Conservation (phyloP, 2,329 filamentous ascomycete genomes). For the Trichoderma atroviride region DNA sequence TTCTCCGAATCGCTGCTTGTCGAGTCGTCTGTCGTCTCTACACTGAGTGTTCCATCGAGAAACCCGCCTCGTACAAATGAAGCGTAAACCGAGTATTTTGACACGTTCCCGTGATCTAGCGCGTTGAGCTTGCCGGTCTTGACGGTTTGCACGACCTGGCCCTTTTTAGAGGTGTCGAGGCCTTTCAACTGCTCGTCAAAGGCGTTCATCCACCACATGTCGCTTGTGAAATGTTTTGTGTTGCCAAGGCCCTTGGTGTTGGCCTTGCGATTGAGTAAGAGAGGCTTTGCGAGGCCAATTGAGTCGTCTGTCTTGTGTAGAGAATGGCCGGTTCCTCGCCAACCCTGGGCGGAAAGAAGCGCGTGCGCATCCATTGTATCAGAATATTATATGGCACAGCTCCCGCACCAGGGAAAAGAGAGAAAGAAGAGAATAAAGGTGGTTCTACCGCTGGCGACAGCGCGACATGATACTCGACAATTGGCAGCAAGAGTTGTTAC, state of each 20-base stretch:
- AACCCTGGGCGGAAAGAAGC: constrained; percentile 83
- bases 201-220: constrained; percentile 97
- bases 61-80: constrained; percentile 83
- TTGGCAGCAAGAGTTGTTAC: not conserved
- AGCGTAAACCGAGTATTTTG: constrained; percentile 71
- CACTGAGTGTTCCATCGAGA: constrained; percentile 68
- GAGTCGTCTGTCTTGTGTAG: constrained; percentile 74
- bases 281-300: constrained; percentile 78
- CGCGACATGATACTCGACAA: not conserved
- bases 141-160: constrained; percentile 59
- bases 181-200: constrained; percentile 89
- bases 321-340: constrained; percentile 85
- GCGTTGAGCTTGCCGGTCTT: constrained; percentile 58
- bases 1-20: constrained; percentile 34
- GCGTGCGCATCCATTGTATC: constrained; percentile 76
- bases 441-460: not conserved
- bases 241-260: constrained; percentile 81
- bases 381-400: not conserved
- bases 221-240: constrained; percentile 67
- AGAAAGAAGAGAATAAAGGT: not conserved
- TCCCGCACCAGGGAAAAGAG: not conserved
- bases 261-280: constrained; percentile 80
- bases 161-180: constrained; percentile 64
- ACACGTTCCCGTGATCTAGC: constrained; percentile 55
- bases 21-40: constrained; percentile 34